Conservation (phyloP, 805 yeast species). For the Kodamaea laetipori region DNA sequence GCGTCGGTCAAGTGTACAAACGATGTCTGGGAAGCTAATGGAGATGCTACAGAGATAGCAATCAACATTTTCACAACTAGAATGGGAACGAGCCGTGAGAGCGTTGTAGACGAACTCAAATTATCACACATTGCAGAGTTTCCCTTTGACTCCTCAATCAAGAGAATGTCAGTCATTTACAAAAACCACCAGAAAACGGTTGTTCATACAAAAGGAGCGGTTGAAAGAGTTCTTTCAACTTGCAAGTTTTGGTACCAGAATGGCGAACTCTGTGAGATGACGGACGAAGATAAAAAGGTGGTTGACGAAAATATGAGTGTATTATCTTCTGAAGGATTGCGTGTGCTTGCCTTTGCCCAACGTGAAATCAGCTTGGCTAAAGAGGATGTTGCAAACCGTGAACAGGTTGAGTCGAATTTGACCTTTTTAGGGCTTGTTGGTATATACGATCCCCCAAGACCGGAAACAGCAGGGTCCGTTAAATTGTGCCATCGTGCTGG, state of each 20-base stretch:
- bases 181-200: constrained; percentile 8
- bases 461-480: constrained; percentile 31
- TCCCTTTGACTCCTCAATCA: constrained; percentile 36
- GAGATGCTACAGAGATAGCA: constrained; percentile 41
- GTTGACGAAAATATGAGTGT: constrained; percentile 31
- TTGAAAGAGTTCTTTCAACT: constrained; percentile 29
- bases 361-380: constrained; percentile 19
- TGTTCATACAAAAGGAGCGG: constrained; percentile 36
- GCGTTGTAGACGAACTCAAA: constrained; percentile 16
- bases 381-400: constrained; percentile 20
- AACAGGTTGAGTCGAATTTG: constrained; percentile 25
- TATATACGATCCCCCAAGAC: constrained; percentile 40
- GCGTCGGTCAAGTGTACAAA: constrained; percentile 40
- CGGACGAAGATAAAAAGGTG: constrained; percentile 20
- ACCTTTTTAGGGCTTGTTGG: constrained; percentile 34
- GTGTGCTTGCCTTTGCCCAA: constrained; percentile 36
- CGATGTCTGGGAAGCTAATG: constrained; percentile 42
- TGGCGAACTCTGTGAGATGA: constrained; percentile 17
- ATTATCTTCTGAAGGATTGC: constrained; percentile 31
- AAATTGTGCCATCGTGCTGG: constrained; percentile 36
- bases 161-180: constrained; percentile 35
- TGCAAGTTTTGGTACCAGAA: constrained; percentile 26
- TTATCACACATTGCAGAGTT: constrained; percentile 29
- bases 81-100: constrained; percentile 24
- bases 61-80: constrained; percentile 35